Base-by-base conservation (phyloP, 2,329 filamentous ascomycete genomes). In the Phialophora chinensis region DNA sequence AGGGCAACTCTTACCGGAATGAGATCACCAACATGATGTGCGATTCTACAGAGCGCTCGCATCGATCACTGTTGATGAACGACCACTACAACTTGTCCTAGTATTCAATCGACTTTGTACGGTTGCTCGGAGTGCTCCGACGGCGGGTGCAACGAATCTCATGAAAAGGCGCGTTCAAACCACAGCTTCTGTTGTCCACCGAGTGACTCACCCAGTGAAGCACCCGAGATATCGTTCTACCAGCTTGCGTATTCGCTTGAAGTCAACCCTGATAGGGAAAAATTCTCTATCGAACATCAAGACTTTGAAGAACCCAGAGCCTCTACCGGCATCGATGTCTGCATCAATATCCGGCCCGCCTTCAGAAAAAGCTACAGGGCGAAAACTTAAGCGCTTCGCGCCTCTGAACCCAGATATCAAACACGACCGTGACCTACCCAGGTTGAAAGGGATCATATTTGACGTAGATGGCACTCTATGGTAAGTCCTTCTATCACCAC, bases 381-480 rank as follows among this genome's bases (percentile, higher is more conserved):
- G 58, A 33, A 50, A 64, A 29, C 64, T 62, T 14, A 62, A 67
- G 31, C 44, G 65, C 12, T 73, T 73, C 50, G 71, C 71, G 29
- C 71, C 71, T 14, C 59, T 73, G 4, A 49, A 71, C 31, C 60
- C 68, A 1, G 47, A 59, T 11, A 53, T 27, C 17, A 31, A 65
- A 25, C 58, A 66, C 11, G 65, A 57, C 1, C 57, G 65, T n/a
- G 55, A 67, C 23, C 60, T 66, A 20, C 82, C 84, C 50, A 73
- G 73, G 33, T 73, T 89, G 64, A 82, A 83, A 72, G 87, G 87
- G 1, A 83, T 89, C 29, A 82, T 98, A 14, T 98, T 98, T 79
- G 94, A 99, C 80, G 91, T 99, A 69, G 94, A 99, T 78, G 94
- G 94, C 3, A 99, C 94, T 27, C 80, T 98, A 67, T 97, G 90